Percentiles rank a stretch among this genome's conserved stretches.
Evolutionary conservation across 2,329 filamentous ascomycete genomes (phyloP).

Genomic region (Calonectria crousiana): DNA sequence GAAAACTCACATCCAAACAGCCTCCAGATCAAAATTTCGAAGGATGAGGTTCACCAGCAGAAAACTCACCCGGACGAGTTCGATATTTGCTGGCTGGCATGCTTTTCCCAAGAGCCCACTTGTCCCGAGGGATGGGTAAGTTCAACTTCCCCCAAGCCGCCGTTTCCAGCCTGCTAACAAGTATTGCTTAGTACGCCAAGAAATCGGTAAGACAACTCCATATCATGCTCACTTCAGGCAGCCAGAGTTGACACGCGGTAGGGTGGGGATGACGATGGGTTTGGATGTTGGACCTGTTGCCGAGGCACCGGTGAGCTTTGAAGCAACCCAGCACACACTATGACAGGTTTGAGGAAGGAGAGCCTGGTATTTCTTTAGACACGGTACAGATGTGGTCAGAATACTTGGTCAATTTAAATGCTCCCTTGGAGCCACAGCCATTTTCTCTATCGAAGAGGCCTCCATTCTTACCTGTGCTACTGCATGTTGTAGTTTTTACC

Average conservation of each 20-base stretch:
- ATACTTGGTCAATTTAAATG: neutral
- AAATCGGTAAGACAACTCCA: neutral
- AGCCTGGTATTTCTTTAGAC: neutral
- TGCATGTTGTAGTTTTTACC: neutral
- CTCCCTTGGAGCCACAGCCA: neutral
- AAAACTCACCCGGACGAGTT: neutral
- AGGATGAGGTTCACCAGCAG: neutral
- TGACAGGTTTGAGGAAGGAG: neutral
- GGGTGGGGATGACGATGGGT: neutral
- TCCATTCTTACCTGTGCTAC: neutral
- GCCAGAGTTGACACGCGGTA: neutral
- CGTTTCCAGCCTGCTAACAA: neutral
- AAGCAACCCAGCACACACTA: neutral
- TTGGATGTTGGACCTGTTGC: neutral
- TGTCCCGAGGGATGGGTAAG: conserved; percentile 6
- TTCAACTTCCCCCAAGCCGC: neutral
- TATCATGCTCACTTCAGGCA: neutral
- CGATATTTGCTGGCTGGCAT: conserved; percentile 9
- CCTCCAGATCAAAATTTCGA: conserved; percentile 1
- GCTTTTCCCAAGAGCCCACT: neutral
- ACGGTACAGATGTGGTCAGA: neutral
- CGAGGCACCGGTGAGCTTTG: neutral
- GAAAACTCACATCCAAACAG: neutral
- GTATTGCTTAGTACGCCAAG: neutral
- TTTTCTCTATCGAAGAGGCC: neutral